Evolutionary conservation across 2,329 filamentous ascomycete species (phyloP).

Genomic region (Aspergillus thermomutatus): DNA sequence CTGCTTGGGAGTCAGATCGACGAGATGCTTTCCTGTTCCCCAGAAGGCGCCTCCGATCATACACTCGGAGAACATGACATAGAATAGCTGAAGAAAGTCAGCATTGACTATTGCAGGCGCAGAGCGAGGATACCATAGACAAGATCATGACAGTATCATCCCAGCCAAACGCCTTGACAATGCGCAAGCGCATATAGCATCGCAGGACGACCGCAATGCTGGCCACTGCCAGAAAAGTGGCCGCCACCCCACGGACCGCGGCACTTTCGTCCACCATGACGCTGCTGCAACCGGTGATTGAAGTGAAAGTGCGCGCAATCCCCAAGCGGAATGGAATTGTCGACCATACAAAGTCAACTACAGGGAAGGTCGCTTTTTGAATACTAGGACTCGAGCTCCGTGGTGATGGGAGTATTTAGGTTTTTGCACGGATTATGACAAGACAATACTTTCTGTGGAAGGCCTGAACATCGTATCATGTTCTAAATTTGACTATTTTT

Average conservation of each 20-base stretch:
- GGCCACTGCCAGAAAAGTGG: constrained; percentile 40
- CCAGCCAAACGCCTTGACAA: constrained; percentile 39
- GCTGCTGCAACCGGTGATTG: background rate
- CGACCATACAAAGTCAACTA: background rate
- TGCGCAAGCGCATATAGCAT: constrained; percentile 38
- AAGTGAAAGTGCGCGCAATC: background rate
- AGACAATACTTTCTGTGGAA: background rate
- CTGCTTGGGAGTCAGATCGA: constrained; percentile 8
- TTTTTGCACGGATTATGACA: background rate
- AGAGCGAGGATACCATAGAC: constrained; percentile 32
- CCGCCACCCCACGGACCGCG: constrained; percentile 21
- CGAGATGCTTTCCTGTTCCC: constrained; percentile 20
- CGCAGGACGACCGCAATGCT: constrained; percentile 37
- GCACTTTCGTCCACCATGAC: constrained; percentile 10
- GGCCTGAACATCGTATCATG: background rate
- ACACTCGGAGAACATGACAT: constrained; percentile 17
- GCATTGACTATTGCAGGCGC: no score
- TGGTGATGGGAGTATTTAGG: no score
- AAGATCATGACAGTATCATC: constrained; percentile 33
- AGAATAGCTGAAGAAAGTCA: constrained; percentile 12
- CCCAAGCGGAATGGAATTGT: background rate
- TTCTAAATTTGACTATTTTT: background rate
- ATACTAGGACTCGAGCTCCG: background rate
- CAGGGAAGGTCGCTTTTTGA: background rate
- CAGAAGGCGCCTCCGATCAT: constrained; percentile 20